A percentile compares a stretch with the other conserved stretches of the same genome.
Evolutionary conservation across 805 yeast species (phyloP).

Genomic region (Hanseniaspora mollemarum): DNA sequence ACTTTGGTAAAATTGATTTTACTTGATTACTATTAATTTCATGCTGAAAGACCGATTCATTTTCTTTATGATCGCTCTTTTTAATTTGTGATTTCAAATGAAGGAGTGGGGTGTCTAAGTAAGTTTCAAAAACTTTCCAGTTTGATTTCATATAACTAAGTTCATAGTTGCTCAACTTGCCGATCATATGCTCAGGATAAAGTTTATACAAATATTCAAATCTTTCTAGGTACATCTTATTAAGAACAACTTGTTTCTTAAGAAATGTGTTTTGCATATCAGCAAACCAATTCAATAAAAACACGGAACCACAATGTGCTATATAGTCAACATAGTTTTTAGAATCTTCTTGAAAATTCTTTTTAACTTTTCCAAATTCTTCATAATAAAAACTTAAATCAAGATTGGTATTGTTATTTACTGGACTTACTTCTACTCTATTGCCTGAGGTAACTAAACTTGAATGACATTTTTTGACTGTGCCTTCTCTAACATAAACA

Average conservation of each 20-base stretch:
- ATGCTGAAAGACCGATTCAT: neutral
- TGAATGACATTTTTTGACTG: conserved; percentile 10
- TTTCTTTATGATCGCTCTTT: no score
- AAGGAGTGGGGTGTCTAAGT: neutral
- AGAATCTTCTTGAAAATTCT: conserved; percentile 7
- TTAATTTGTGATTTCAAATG: no score
- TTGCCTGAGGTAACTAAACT: neutral
- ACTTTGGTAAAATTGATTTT: no score
- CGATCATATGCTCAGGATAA: conserved; percentile 3
- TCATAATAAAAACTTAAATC: conserved; percentile 14
- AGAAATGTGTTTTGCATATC: neutral
- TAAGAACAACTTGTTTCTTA: neutral
- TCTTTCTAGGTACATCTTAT: neutral
- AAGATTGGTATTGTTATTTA: neutral
- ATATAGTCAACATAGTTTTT: conserved; percentile 12
- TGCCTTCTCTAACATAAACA: conserved; percentile 13
- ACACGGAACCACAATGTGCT: conserved; percentile 7
- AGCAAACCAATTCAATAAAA: conserved; percentile 6
- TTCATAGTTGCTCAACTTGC: neutral
- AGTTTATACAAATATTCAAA: neutral
- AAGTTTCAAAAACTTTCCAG: conserved; percentile 7
- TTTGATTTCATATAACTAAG: neutral
- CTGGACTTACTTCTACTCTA: conserved; percentile 3
- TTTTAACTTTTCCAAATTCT: conserved; percentile 4
- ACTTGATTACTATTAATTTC: neutral